Percentiles rank a stretch among this genome's conserved stretches.
These are phyloP conservation scores for Phytophthora ramorum DNA, from an alignment of 352 stramenopile species.

Conservation along the genomic window DNA sequence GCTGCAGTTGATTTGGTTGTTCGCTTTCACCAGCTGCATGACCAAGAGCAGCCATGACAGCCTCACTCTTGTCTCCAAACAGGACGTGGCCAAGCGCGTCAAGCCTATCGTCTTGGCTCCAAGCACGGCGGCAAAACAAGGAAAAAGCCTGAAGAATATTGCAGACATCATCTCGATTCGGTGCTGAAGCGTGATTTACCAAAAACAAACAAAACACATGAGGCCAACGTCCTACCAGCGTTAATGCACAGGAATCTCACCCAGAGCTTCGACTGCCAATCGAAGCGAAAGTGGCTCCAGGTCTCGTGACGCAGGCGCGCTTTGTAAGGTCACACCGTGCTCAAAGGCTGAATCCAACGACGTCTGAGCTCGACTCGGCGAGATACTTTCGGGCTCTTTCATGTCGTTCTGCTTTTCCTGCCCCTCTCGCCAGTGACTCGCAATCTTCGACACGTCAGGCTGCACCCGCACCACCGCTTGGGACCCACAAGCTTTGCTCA, in stretches of 20 bases:
- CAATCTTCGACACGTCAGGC: slow-evolving; percentile 36
- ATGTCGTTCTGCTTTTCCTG: slow-evolving; percentile 10
- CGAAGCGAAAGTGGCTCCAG: slow-evolving; percentile 17
- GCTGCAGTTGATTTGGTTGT: not conserved
- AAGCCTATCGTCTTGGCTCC: slow-evolving; percentile 2
- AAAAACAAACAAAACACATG: slow-evolving; percentile 3
- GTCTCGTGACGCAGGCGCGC: not conserved
- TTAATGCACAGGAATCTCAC: not conserved
- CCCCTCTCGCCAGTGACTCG: slow-evolving; percentile 22
- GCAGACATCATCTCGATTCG: slow-evolving; percentile 14
- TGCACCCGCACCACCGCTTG: slow-evolving; percentile 44
- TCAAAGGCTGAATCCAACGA: not conserved
- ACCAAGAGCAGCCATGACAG: slow-evolving; percentile 11
- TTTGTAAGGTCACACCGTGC: not conserved
- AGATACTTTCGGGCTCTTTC: not conserved
- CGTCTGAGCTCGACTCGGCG: slow-evolving; percentile 4
- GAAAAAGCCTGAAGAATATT: slow-evolving; percentile 20
- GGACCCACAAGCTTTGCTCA: slow-evolving; percentile 58
- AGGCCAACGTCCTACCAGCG: not conserved
- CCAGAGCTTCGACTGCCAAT: slow-evolving; percentile 28
- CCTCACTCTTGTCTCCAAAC: slow-evolving; percentile 23
- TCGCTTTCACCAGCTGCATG: not conserved
- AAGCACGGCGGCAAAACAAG: slow-evolving; percentile 25
- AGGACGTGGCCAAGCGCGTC: slow-evolving; percentile 12
- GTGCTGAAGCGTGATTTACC: slow-evolving; percentile 6